phyloP scores from a whole-genome alignment of 202 grass and related monocot species.

The Setaria viridis region DNA sequence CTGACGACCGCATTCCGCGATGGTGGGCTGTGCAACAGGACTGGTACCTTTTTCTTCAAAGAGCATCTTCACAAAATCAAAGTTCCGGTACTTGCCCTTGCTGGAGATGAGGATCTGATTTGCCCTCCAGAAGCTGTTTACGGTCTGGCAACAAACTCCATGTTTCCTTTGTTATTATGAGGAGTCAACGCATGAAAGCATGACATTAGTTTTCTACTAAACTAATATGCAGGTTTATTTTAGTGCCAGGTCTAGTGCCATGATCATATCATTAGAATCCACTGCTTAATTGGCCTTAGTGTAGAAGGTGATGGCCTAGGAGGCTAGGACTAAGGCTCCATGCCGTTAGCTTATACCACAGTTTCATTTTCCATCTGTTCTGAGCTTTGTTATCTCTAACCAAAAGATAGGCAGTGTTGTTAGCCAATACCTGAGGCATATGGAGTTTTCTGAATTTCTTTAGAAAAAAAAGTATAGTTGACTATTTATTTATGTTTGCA shows the following conservation, averaged over 20 bases:
- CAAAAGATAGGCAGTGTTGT: neutral
- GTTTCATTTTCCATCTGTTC: neutral
- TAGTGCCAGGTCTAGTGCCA: neutral
- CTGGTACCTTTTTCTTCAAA: slow-evolving; percentile 74
- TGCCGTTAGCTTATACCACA: neutral
- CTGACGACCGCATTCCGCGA: slow-evolving; percentile 83
- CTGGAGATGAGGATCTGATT: slow-evolving; percentile 91
- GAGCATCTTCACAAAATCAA: slow-evolving; percentile 74
- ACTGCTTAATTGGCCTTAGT: slow-evolving; percentile 10
- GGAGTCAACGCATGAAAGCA: neutral
- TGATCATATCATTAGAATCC: neutral
- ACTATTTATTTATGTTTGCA: slow-evolving; percentile 53
- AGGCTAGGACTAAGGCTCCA: slow-evolving; percentile 10
- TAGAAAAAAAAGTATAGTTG: neutral
- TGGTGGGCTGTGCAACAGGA: slow-evolving; percentile 75
- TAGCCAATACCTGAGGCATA: neutral
- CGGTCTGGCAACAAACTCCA: slow-evolving; percentile 50
- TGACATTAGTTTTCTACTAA: neutral
- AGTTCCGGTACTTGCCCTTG: slow-evolving; percentile 84
- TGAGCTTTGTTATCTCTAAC: neutral
- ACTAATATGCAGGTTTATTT: neutral
- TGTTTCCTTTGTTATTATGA: slow-evolving; percentile 20
- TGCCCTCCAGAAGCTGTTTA: slow-evolving; percentile 92
- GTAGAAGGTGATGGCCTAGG: slow-evolving; percentile 6
- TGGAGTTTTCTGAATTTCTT: slow-evolving; percentile 24